Evolutionary conservation across 2,329 filamentous ascomycete genomes (phyloP).

Genomic region (Botrytis pseudocinerea): DNA sequence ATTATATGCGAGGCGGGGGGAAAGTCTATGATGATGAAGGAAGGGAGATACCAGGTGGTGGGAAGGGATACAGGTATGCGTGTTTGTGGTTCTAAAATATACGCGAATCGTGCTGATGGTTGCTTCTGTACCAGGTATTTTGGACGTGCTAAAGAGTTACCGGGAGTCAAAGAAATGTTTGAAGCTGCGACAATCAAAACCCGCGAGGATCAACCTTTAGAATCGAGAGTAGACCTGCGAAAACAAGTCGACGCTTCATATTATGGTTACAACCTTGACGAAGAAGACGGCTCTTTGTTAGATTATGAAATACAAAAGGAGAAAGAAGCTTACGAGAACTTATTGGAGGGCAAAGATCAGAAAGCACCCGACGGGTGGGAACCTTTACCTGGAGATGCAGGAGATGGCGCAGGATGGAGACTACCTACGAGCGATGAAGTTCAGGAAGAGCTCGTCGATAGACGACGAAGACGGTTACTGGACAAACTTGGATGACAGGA

Average conservation of each 20-base stretch:
- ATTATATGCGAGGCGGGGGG: slow-evolving; percentile 64
- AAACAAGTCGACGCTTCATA: slow-evolving; percentile 88
- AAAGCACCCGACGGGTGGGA: slow-evolving; percentile 73
- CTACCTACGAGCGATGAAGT: slow-evolving; percentile 88
- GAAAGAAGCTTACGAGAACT: slow-evolving; percentile 71
- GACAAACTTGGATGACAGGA: slow-evolving; percentile 59
- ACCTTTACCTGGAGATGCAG: slow-evolving; percentile 79
- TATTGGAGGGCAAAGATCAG: slow-evolving; percentile 59
- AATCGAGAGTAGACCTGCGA: slow-evolving; percentile 66
- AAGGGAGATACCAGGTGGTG: slow-evolving; percentile 62
- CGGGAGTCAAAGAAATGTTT: slow-evolving; percentile 95
- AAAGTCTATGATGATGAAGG: slow-evolving; percentile 56
- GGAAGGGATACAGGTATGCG: slow-evolving; percentile 92
- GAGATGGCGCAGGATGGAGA: slow-evolving; percentile 79
- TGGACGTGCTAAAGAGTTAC: slow-evolving; percentile 83
- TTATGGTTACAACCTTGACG: slow-evolving; percentile 90
- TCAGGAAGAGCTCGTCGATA: slow-evolving; percentile 88
- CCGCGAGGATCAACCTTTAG: slow-evolving; percentile 62
- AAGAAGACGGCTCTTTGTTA: slow-evolving; percentile 81
- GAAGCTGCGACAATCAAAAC: slow-evolving; percentile 67
- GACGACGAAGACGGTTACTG: slow-evolving; percentile 77
- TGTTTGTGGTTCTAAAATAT: slow-evolving; percentile 24
- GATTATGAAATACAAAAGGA: slow-evolving; percentile 83
- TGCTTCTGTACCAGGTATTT: slow-evolving; percentile 72
- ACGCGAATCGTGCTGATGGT: slow-evolving; percentile 19